Evolutionary conservation across 768 basidiomycete species (phyloP).

Genomic region (Xerocomus potaroensis): DNA sequence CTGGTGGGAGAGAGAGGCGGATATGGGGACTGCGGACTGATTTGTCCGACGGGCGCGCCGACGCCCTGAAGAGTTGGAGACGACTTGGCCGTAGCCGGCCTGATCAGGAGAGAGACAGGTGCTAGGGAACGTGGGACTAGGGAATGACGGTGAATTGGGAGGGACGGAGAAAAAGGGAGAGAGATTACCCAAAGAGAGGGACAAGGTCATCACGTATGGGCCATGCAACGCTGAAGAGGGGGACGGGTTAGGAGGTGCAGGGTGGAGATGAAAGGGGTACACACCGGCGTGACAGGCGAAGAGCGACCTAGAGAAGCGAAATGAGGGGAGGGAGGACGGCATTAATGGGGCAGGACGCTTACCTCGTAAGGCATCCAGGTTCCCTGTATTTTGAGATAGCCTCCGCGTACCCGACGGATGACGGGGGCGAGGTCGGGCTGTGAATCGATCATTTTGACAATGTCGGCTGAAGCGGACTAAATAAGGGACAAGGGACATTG

Average conservation of each 20-base stretch:
- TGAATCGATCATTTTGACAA: constrained; percentile 89
- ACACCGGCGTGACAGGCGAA: constrained; percentile 74
- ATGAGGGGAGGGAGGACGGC: constrained; percentile 19
- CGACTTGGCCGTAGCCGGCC: constrained; percentile 82
- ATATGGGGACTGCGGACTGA: constrained; percentile 34
- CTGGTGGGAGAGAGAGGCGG: constrained; percentile 29
- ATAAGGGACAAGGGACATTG: constrained; percentile 10
- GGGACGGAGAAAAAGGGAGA: background rate
- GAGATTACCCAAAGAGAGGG: constrained; percentile 78
- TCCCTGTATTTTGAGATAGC: constrained; percentile 89
- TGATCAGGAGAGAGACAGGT: constrained; percentile 84
- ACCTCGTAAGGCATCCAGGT: constrained; percentile 95
- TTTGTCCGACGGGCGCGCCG: constrained; percentile 56
- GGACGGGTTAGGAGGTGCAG: constrained; percentile 11
- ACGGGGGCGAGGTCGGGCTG: constrained; percentile 82
- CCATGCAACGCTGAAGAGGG: constrained; percentile 77
- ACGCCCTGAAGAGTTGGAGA: constrained; percentile 55
- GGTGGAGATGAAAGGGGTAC: constrained; percentile 26
- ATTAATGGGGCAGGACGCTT: constrained; percentile 21
- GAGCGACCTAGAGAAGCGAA: constrained; percentile 55
- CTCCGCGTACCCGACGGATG: constrained; percentile 80
- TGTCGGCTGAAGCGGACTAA: constrained; percentile 59
- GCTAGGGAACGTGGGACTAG: constrained; percentile 76
- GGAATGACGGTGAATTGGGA: constrained; percentile 18
- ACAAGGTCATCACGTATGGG: constrained; percentile 80